Evolutionary conservation across 1,284 basidiomycete genomes (phyloP).

Genomic region (Puccinia horiana): DNA sequence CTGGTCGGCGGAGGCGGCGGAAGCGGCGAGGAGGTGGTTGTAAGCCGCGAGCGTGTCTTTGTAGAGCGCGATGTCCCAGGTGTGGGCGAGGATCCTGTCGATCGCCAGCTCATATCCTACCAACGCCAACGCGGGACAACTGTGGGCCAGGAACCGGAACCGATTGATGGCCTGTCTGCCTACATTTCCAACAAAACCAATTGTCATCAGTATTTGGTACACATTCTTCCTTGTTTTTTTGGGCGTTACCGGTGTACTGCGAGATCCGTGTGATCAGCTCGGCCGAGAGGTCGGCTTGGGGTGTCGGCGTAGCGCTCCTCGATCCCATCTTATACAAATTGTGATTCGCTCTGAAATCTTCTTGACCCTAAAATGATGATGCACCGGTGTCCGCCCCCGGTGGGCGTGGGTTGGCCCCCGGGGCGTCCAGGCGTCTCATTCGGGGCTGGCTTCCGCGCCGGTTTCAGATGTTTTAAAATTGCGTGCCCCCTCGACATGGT

Average conservation of each 20-base stretch:
- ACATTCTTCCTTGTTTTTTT: not conserved
- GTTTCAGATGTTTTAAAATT: too few species aligned
- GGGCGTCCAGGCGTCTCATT: too few species aligned
- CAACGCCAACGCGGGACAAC: not conserved
- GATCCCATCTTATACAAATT: too few species aligned
- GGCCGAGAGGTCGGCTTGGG: not conserved
- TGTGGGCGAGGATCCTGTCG: not conserved
- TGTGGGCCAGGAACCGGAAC: conserved; percentile 14
- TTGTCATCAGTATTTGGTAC: too few species aligned
- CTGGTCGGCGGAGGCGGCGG: not conserved
- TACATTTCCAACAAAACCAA: too few species aligned
- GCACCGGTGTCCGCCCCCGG: too few species aligned
- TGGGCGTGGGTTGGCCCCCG: too few species aligned
- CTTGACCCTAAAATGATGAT: too few species aligned
- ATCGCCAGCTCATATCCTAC: conserved; percentile 25
- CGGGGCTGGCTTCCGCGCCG: too few species aligned
- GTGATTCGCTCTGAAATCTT: not conserved
- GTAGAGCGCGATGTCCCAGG: conserved; percentile 38
- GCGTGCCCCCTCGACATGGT: too few species aligned
- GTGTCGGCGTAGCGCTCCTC: not conserved
- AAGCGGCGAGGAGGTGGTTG: not conserved
- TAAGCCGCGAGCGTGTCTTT: conserved; percentile 17
- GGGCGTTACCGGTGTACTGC: not conserved
- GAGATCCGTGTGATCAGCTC: not conserved
- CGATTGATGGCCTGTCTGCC: conserved; percentile 40